Evolutionary conservation across 1,284 basidiomycete species (phyloP).

Genomic region (Cryptococcus deneoformans): DNA sequence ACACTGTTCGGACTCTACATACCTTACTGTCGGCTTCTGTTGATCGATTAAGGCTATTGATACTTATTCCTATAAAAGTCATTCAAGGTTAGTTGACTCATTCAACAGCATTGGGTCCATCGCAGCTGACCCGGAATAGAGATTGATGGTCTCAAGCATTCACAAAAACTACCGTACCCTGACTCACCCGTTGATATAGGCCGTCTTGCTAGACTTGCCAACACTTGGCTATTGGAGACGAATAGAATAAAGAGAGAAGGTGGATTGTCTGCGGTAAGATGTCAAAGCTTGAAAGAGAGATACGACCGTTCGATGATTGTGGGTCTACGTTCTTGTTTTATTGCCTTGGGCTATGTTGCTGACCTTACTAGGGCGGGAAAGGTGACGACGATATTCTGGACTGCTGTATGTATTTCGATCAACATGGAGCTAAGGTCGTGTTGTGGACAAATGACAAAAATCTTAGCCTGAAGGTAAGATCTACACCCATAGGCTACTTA

Average conservation of each 20-base stretch:
- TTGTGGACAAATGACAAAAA: conserved; percentile 32
- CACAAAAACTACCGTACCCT: conserved; percentile 8
- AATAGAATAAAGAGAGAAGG: conserved; percentile 13
- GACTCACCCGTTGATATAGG: conserved; percentile 15
- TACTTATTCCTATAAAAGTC: conserved; percentile 31
- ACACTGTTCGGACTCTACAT: conserved; percentile 18
- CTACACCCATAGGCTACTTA: neutral
- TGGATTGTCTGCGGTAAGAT: conserved; percentile 14
- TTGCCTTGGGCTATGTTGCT: neutral
- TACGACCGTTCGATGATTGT: conserved; percentile 6
- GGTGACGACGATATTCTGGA: conserved; percentile 29
- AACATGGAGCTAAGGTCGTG: conserved; percentile 12
- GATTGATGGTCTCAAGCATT: conserved; percentile 11
- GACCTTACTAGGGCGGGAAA: conserved; percentile 8
- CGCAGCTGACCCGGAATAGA: conserved; percentile 3
- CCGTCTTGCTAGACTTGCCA: conserved; percentile 23
- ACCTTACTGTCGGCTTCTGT: conserved; percentile 5
- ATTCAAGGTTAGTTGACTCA: conserved; percentile 27
- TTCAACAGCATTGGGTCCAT: too few species aligned
- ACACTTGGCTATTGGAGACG: conserved; percentile 25
- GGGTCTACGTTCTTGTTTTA: neutral
- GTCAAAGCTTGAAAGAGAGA: conserved; percentile 13
- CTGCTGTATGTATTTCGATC: conserved; percentile 22
- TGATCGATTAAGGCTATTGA: conserved; percentile 1
- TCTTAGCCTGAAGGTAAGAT: conserved; percentile 22